Percentiles rank a stretch among this genome's conserved stretches.
Evolutionary conservation across 768 basidiomycete genomes (phyloP).

Genomic region (Pleurotus citrinopileatus): DNA sequence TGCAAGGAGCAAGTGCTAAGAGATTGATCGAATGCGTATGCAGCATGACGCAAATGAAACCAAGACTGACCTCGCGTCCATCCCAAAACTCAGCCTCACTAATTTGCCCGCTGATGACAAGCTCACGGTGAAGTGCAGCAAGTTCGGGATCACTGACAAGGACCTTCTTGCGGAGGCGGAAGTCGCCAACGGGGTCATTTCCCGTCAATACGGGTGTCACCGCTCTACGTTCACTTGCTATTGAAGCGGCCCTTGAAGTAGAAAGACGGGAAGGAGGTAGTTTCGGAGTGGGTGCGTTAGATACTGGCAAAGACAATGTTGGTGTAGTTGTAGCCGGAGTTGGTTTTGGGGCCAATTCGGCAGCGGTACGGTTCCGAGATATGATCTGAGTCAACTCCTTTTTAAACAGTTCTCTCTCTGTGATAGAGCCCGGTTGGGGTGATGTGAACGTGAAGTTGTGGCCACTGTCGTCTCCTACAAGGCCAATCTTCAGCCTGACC

Average conservation of each 20-base stretch:
- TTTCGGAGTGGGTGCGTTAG: conserved; percentile 31
- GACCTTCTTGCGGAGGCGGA: conserved; percentile 75
- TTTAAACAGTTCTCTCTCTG: conserved; percentile 84
- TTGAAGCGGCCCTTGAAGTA: conserved; percentile 61
- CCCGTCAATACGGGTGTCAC: conserved; percentile 53
- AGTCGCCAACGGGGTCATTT: conserved; percentile 62
- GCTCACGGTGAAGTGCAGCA: conserved; percentile 77
- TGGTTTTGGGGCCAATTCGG: conserved; percentile 26
- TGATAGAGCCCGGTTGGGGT: conserved; percentile 56
- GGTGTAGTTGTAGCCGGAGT: conserved; percentile 23
- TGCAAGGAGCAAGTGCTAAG: conserved; percentile 71
- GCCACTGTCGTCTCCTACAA: conserved; percentile 65
- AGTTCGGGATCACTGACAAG: conserved; percentile 77
- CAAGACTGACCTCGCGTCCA: conserved; percentile 72
- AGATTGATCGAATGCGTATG: conserved; percentile 14
- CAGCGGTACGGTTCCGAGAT: conserved; percentile 58
- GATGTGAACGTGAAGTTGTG: conserved; percentile 84
- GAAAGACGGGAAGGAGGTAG: conserved; percentile 40
- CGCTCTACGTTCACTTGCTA: conserved; percentile 47
- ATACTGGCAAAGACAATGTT: conserved; percentile 17
- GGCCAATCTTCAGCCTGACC: conserved; percentile 72
- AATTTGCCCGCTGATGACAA: conserved; percentile 83
- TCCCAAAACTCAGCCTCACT: conserved; percentile 98
- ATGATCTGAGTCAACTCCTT: conserved; percentile 75
- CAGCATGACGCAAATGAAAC: conserved; percentile 14